Evolutionary conservation across 176 grass and related monocot species (phyloP), one percentile per base, ranked within the genome.

Genomic region (Themeda triandra): DNA sequence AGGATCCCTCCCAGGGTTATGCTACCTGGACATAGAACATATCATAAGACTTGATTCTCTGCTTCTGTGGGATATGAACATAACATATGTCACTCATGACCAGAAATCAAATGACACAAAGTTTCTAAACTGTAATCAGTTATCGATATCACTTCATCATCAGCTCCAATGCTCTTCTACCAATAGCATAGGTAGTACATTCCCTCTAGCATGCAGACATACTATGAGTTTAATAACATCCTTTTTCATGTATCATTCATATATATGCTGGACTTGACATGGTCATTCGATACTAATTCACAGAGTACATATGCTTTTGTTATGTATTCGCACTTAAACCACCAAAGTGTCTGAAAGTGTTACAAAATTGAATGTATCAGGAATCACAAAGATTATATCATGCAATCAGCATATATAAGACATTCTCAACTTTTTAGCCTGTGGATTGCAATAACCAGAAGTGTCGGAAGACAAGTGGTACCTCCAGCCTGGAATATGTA

Each of bases 401-500:
- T 71, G 36, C 21, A 23, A 15, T 39, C 9, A 69, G 12, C 23
- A 71, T 71, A 71, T 44, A 28, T 25, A 70, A 28, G 66, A 39
- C n/a, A 71, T 9, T 25, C 10, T 45, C n/a, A 8, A 45, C 25
- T 45, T 39, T 44, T 71, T 45, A 45, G n/a, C 69, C 12, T 7
- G 13, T 45, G 69, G 23, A 45, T 71, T 39, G 5, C 48, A 14
- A 73, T 14, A 73, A 28, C 28, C 70, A 73, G 5, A 71, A 48
- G 41, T 30, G 14, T 73, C 0, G 8, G 42, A 14, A 73, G 78
- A 3, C 19, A 80, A 68, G 63, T 3, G 3, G 17, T 51, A 74
- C 71, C 78, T 80, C 78, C 46, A 51, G 78, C 31, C 86, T 94
- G 84, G 84, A 92, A 81, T 88, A 97, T 76, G 80, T 89, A 89